Evolutionary conservation across 2,329 filamentous ascomycete species (phyloP).

Genomic region (Fragosphaeria purpurea): DNA sequence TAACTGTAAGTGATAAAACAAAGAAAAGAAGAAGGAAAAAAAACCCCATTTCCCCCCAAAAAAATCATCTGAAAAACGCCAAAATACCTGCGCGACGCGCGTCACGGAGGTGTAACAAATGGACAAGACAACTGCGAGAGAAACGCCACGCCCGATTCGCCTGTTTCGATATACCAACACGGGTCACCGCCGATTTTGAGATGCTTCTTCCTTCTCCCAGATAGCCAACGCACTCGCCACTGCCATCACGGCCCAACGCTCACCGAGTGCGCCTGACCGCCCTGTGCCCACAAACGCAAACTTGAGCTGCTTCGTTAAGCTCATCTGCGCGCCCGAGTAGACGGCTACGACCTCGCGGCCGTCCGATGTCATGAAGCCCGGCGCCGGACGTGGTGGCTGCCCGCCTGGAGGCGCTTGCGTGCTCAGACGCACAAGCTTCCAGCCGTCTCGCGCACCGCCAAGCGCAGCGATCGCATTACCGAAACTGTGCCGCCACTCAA

Average conservation of each 20-base stretch:
- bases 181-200: conserved; percentile 2
- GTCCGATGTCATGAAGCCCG: conserved; percentile 19
- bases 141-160: too few species aligned
- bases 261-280: conserved; percentile 27
- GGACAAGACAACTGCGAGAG: too few species aligned
- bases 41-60: not conserved
- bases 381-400: conserved; percentile 9
- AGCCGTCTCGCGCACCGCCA: conserved; percentile 23
- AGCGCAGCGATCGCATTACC: conserved; percentile 25
- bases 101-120: too few species aligned
- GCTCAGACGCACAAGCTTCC: conserved; percentile 31
- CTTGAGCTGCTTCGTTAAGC: conserved; percentile 23
- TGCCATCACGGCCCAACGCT: conserved; percentile 33
- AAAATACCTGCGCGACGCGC: too few species aligned
- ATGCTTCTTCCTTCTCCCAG: conserved; percentile 16
- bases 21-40: not conserved
- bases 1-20: not conserved
- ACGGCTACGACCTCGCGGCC: conserved; percentile 34
- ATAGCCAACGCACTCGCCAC: conserved; percentile 27
- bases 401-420: conserved; percentile 2
- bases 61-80: too few species aligned
- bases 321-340: conserved; percentile 24
- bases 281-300: conserved; percentile 33
- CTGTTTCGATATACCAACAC: too few species aligned
- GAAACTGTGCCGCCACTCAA: conserved; percentile 33